A percentile compares a stretch with the other conserved stretches of the same genome.
Evolutionary conservation across 345 rosid species (phyloP).

Genomic region (Salix arbutifolia): DNA sequence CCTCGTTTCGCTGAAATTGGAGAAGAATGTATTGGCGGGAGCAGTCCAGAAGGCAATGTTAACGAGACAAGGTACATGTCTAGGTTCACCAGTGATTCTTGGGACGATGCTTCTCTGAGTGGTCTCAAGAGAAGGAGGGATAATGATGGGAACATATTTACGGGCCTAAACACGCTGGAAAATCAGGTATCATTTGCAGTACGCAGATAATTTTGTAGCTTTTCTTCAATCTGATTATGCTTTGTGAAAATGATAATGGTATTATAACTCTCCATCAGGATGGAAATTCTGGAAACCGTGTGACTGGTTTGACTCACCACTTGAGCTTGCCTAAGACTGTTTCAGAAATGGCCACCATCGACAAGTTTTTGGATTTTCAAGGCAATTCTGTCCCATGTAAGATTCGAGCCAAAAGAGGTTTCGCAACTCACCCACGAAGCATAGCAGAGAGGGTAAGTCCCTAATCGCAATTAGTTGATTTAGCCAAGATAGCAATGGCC

Average conservation of each 20-base stretch:
- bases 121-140: slow-evolving; percentile 32
- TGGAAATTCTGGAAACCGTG: slow-evolving; percentile 34
- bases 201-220: not conserved
- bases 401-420: slow-evolving; percentile 81
- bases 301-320: slow-evolving; percentile 54
- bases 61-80: slow-evolving; percentile 29
- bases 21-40: slow-evolving; percentile 24
- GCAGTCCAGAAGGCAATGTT: slow-evolving; percentile 11
- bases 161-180: slow-evolving; percentile 22
- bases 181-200: slow-evolving; percentile 29
- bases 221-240: not conserved
- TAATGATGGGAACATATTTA: slow-evolving; percentile 19
- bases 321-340: slow-evolving; percentile 64
- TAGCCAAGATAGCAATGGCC: not conserved
- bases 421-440: slow-evolving; percentile 93
- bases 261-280: slow-evolving; percentile 29
- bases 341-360: slow-evolving; percentile 37
- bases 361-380: slow-evolving; percentile 53
- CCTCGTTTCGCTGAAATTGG: slow-evolving; percentile 41
- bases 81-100: slow-evolving; percentile 26
- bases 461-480: not conserved
- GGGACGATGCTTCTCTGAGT: slow-evolving; percentile 33
- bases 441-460: slow-evolving; percentile 80
- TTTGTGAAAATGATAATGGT: slow-evolving; percentile 6
- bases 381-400: slow-evolving; percentile 66